phyloP scores from a whole-genome alignment of 176 grass and related monocot species.

The Urochloa ruziziensis region DNA sequence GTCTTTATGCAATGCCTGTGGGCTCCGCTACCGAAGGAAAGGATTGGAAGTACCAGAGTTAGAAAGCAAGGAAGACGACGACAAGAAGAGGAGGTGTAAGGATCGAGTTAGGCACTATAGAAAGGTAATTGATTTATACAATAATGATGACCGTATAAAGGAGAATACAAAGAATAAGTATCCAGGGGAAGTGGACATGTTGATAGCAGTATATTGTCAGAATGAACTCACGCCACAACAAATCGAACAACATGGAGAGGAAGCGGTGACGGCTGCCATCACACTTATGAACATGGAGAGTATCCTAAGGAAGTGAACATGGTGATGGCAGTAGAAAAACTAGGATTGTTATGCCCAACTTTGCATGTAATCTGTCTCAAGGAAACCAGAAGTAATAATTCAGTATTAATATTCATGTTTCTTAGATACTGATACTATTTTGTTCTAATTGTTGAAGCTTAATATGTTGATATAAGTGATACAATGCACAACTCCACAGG shows the following conservation, averaged over 20 bases:
- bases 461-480: background rate
- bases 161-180: background rate
- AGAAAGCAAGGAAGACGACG: background rate
- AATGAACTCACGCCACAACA: background rate
- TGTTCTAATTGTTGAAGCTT: background rate
- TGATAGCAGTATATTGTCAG: too few relatives aligned
- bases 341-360: background rate
- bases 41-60: background rate
- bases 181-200: background rate
- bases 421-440: background rate
- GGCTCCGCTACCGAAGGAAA: constrained; percentile 1
- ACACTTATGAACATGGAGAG: too few relatives aligned
- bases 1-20: constrained; percentile 29
- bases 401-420: background rate
- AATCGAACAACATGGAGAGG: background rate
- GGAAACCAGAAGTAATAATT: background rate
- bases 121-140: background rate
- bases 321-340: too few relatives aligned
- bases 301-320: too few relatives aligned
- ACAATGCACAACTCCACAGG: background rate
- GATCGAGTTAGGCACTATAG: background rate
- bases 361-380: background rate
- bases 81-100: background rate
- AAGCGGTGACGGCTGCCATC: background rate
- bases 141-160: too few relatives aligned